Evolutionary conservation across 1,139 yeast species (phyloP).

Genomic region (Candida sp.): DNA sequence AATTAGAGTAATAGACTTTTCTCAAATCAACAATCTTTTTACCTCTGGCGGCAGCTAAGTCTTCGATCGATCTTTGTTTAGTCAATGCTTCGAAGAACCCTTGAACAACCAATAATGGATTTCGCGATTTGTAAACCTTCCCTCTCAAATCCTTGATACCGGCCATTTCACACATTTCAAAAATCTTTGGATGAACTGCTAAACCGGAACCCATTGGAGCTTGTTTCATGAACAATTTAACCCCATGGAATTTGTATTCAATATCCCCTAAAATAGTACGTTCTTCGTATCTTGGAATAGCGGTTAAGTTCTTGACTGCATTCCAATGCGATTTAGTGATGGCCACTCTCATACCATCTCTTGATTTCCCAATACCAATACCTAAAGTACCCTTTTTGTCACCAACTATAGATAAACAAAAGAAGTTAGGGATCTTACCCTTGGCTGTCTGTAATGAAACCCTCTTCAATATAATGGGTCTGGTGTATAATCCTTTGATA

Average conservation of each 20-base stretch:
- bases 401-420: constrained; percentile 88
- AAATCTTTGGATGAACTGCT: constrained; percentile 86
- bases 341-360: constrained; percentile 76
- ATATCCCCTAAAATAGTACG: constrained; percentile 89
- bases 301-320: constrained; percentile 82
- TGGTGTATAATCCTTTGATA: constrained; percentile 60
- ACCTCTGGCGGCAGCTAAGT: constrained; percentile 90
- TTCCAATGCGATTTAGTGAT: constrained; percentile 89
- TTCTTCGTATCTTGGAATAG: constrained; percentile 84
- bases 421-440: constrained; percentile 87
- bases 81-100: constrained; percentile 86
- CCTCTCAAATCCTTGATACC: constrained; percentile 95
- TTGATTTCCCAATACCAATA: constrained; percentile 91
- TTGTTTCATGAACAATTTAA: constrained; percentile 73
- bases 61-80: constrained; percentile 79
- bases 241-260: constrained; percentile 84
- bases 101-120: constrained; percentile 92
- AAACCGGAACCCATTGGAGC: constrained; percentile 96
- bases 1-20: constrained; percentile 75
- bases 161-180: constrained; percentile 90
- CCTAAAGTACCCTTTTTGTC: constrained; percentile 94
- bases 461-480: constrained; percentile 70
- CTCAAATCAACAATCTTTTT: constrained; percentile 93
- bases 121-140: constrained; percentile 87
- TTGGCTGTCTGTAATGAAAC: constrained; percentile 92